Base-by-base conservation (phyloP, 768 basidiomycete genomes). In the Filobasidium floriforme region DNA sequence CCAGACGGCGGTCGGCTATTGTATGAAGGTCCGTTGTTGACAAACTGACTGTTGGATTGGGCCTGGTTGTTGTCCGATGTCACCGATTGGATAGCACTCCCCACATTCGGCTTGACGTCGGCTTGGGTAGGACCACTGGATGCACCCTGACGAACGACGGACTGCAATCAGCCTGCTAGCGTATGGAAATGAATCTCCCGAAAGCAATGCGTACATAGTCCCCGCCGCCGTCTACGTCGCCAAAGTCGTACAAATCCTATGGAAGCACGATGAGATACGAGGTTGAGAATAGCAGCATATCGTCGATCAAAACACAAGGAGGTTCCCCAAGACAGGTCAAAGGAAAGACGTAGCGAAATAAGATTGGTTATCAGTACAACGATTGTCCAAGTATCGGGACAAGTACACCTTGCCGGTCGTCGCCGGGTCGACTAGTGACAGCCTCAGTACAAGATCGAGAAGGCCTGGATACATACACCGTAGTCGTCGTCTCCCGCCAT, bases 171-270 rank as follows among this genome's bases (percentile, higher is more conserved):
- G 46, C 46, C 14, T 49, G 46, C 46, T 18, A 49, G 22, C 46
- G 46, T 24, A 4, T 18, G 24, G 6, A 4, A 51, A 51, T 4
- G 19, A 51, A 12, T 51, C 46, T n/a, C 46, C 19, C 18, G 24
- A 51, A 18, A 24, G 46, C 19, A 51, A 57, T 15, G 54, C 54
- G 54, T 57, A 57, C 54, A 57, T 26, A 32, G 26, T 57, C 29
- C 24, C 54, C 64, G 54, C 54, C 64, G 54, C 41, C 46, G 64
- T 65, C 64, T 55, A 59, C 64, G 54, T 65, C 59, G 59, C 64
- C 64, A 65, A 65, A 65, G 59, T 65, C 64, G 64, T 65, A 65
- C 64, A 65, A 65, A 43, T 65, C 64, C 64, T 65, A 52, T 9
- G 29, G 43, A n/a, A 32, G 18, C 54, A 24, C 12, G 18, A 19